Evolutionary conservation across 2,329 filamentous ascomycete species (phyloP).

Genomic region (Sporothrix pseudoabietina): DNA sequence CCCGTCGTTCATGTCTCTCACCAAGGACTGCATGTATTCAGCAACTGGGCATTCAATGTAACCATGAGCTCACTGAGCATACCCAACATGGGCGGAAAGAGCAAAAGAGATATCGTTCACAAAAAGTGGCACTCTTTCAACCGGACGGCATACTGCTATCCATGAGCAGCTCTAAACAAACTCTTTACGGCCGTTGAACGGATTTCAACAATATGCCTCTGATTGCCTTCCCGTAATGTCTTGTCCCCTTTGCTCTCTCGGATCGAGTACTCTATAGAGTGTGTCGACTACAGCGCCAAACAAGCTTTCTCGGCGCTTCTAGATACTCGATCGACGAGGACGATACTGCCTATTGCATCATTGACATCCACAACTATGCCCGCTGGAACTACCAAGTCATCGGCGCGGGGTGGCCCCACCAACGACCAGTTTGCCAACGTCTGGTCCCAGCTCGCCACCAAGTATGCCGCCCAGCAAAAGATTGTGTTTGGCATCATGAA

Average conservation of each 20-base stretch:
- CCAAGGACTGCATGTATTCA: too few species aligned
- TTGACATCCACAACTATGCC: conserved; percentile 59
- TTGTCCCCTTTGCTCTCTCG: neutral
- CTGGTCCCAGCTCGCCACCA: conserved; percentile 60
- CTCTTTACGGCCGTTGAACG: neutral
- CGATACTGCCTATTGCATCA: conserved; percentile 47
- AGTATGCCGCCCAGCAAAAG: conserved; percentile 57
- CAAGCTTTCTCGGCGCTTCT: conserved; percentile 22
- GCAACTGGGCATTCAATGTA: neutral
- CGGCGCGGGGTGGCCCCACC: conserved; percentile 64
- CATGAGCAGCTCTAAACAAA: neutral
- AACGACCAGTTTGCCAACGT: conserved; percentile 63
- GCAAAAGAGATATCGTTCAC: too few species aligned
- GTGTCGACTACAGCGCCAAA: neutral
- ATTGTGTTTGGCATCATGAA: conserved; percentile 70
- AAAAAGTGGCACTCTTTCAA: neutral
- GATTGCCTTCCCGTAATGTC: neutral
- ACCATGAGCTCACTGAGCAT: neutral
- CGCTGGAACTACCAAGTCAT: conserved; percentile 64
- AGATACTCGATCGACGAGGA: neutral
- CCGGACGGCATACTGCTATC: neutral
- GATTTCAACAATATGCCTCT: neutral
- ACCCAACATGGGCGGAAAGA: too few species aligned
- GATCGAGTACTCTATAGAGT: neutral
- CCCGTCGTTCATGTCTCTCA: neutral